phyloP scores from a whole-genome alignment of 345 rosid genomes.

The Chamaenerion angustifolium region DNA sequence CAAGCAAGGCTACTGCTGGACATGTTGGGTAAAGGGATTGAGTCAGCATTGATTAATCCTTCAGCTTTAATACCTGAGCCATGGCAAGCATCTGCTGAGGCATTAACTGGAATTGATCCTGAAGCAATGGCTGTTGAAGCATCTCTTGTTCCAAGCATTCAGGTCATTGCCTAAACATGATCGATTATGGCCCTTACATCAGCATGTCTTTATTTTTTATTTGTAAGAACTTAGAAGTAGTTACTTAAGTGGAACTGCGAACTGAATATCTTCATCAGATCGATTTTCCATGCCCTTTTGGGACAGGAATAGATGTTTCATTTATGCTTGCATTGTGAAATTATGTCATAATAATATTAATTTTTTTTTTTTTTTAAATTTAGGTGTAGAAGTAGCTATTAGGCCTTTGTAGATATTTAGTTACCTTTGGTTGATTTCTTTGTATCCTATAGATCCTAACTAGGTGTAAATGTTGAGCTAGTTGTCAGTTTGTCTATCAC shows the following conservation, averaged over 20 bases:
- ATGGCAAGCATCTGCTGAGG: conserved; percentile 73
- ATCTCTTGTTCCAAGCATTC: conserved; percentile 72
- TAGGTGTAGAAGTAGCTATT: too few relatives aligned
- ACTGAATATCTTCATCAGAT: not conserved
- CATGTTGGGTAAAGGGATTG: conserved; percentile 99
- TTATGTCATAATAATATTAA: too few relatives aligned
- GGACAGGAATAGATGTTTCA: not conserved
- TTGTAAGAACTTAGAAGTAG: not conserved
- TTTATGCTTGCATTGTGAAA: too few relatives aligned
- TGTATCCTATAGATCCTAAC: too few relatives aligned
- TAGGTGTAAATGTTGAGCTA: too few relatives aligned
- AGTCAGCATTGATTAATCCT: conserved; percentile 90
- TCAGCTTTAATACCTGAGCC: conserved; percentile 79
- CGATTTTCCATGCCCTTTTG: too few relatives aligned
- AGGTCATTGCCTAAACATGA: conserved; percentile 26
- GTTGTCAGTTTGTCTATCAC: too few relatives aligned
- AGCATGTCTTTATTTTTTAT: not conserved
- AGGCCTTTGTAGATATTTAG: too few relatives aligned
- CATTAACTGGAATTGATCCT: conserved; percentile 55
- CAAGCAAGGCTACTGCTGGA: conserved; percentile 92
- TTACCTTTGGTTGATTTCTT: too few relatives aligned
- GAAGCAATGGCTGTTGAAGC: conserved; percentile 97
- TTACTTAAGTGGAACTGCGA: too few relatives aligned
- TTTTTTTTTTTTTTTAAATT: too few relatives aligned
- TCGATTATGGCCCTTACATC: not conserved